Base-by-base conservation (phyloP, 352 stramenopile species). In the Globisporangium parvum region DNA sequence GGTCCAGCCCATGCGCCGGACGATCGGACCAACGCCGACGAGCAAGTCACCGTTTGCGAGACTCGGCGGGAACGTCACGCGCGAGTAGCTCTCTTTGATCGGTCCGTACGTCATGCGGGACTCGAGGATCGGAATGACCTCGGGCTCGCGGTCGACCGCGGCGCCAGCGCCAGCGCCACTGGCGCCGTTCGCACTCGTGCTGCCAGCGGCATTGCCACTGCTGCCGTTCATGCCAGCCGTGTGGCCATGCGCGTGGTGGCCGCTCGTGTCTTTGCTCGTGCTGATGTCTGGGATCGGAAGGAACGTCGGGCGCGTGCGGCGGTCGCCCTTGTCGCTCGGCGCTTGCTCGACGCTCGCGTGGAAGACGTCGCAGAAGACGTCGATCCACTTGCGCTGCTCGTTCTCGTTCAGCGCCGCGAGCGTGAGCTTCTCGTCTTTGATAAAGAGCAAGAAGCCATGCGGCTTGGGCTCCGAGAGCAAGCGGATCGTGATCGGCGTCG, bases 351-450 rank as follows among this genome's bases (percentile, higher is more conserved):
- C 72, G 47, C 74, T 91, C 21, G 78, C 80, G 55, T 88, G 77
- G 63, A 88, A 91, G 3, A 86, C 69, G 50, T 88, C 78, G 35
- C 70, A 84, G 48, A 91, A 88, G 33, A 85, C 73, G 56, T 93
- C 80, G 49, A 93, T 84, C 82, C 82, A 93, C 60, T 82, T 77
- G 44, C 80, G 76, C 18, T 78, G 62, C 56, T 91, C 80, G 18
- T 70, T 61, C 48, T 88, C 80, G n/a, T 71, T 88, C n/a, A 73
- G 69, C 6, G 82, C 82, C 0, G 80, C 80, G 39, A 93, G 65
- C 50, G 78, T 87, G 54, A 89, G 71, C 68, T 93, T 93, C 33
- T 86, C 79, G 60, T 90, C 77, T 47, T 82, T 81, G 55, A 93
- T 83, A 45, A 88, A 88, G 17, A 93, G 62, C 44, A 91, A 33